Evolutionary conservation across 2,329 filamentous ascomycete species (phyloP).

Genomic region (Fusarium austroafricanum): DNA sequence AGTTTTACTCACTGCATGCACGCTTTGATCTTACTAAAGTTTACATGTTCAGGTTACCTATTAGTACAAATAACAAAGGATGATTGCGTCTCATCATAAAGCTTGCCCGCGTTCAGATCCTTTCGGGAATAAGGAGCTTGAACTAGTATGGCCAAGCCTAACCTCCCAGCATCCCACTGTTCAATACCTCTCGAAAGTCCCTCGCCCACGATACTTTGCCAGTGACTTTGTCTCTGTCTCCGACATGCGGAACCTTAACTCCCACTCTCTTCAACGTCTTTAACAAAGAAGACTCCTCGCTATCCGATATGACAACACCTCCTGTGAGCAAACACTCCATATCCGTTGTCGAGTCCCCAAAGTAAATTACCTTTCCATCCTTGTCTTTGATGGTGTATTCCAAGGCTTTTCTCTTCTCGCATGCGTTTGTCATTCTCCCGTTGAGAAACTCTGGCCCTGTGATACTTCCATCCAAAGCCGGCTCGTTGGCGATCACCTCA

Average conservation of each 20-base stretch:
- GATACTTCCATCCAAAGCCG: constrained; percentile 54
- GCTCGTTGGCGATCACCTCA: constrained; percentile 59
- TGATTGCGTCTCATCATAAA: no score
- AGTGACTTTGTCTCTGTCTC: constrained; percentile 22
- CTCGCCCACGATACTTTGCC: constrained; percentile 55
- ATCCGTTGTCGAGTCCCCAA: constrained; percentile 69
- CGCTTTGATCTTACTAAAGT: neutral
- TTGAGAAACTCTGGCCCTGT: constrained; percentile 53
- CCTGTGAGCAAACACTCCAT: constrained; percentile 62
- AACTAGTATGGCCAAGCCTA: neutral
- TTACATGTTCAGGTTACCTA: neutral
- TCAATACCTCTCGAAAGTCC: constrained; percentile 57
- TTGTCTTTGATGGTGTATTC: constrained; percentile 42
- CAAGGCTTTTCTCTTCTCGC: constrained; percentile 60
- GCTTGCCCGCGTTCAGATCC: neutral
- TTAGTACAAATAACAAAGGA: constrained; percentile 1
- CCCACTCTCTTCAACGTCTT: constrained; percentile 54
- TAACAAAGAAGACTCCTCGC: constrained; percentile 51
- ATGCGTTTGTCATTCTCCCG: constrained; percentile 51
- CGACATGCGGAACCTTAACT: constrained; percentile 54
- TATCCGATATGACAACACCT: constrained; percentile 61
- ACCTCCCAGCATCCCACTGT: constrained; percentile 44
- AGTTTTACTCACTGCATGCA: neutral
- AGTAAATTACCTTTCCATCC: constrained; percentile 57
- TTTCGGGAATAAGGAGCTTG: neutral